Evolutionary conservation across 768 basidiomycete genomes (phyloP), one percentile per base, ranked within the genome.

Genomic region (Phlegmacium glaucopus): DNA sequence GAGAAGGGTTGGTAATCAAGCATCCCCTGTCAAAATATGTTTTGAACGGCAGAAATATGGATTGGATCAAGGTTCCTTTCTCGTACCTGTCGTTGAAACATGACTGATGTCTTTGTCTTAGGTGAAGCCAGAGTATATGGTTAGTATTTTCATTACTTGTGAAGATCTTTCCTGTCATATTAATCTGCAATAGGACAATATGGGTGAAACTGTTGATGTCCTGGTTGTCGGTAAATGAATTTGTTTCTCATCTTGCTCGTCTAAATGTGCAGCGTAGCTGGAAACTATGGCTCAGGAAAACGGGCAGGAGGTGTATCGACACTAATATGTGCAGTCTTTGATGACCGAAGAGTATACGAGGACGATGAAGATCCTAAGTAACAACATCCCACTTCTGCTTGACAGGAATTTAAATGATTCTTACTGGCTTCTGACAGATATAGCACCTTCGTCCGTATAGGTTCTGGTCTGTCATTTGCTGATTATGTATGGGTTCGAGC

Each of bases 1-100:
- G 96, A 4, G 96, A 98, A 65, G 96, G 96, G 0, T 70, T 99
- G 10, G 87, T 98, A 7, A 77, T 98, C 49, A 99, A 99, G 64
- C 86, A 93, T 55, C 85, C 85, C 0, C 68, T 78, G 17, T 80
- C 87, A 0, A 77, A 83, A 51, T 99, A 99, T 64, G 74, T 82
- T 10, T 70, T 96, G 36, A 94, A 94, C 56, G 92, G 90, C 1
- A 75, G 96, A 49, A 91, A 88, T 56, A 79, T 83, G 63, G 87
- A 90, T 57, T 99, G 96, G 95, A 82, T 95, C 59, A 99, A 99
- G 71, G 86, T 85, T 54, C 38, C 64, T 35, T 36, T n/a, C 22
- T 44, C 9, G 16, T 46, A 9, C 13, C 22, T 17, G 18, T 38
- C 15, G 40, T 43, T 38, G 11, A 9, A 34, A 26, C 6, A 12